Evolutionary conservation across 768 basidiomycete species (phyloP), one percentile per base, ranked within the genome.

Genomic region (Austroboletus eburneus): DNA sequence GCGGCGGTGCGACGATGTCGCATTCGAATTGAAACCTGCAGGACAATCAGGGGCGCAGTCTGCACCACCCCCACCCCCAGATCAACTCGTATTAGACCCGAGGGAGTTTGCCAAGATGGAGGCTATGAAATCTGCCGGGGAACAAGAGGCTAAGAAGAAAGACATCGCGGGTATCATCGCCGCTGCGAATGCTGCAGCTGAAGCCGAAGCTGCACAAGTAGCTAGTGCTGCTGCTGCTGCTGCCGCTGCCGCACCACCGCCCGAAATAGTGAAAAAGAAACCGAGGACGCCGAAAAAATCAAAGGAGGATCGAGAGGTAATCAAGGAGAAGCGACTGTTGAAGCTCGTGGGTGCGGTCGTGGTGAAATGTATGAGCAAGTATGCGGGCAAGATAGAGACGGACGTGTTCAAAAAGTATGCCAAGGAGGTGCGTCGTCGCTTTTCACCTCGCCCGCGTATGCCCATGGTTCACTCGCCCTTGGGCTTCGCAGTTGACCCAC

Each of bases 401-500:
- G 92, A 96, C 7, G 64, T 74, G 43, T 97, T 98, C 78, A 99
- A 99, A 75, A 84, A 85, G 62, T 83, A 96, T 61, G 96, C 96
- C 3, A 91, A 92, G 63, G 91, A 97, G 80, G 95, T 91, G 51
- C 50, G 77, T 13, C 24, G 9, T 16, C 25, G 32, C 29, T 21
- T 14, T 39, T 42, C 10, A 27, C 25, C 42, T 58, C 42, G 45
- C 36, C 49, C 39, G 13, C 17, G 16, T 23, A 10, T 4, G 9
- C 32, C 8, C 18, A 17, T 21, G 30, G 44, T 46, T 50, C 17
- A 43, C 41, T 27, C 43, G 20, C 29, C 35, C 43, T 22, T 25
- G 21, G 34, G 45, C 24, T 48, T 50, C 18, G 13, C 58, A 96
- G 94, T 72, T 96, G 50, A 92, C 92, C 0, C 77, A 86, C 48